Evolutionary conservation across 2,329 filamentous ascomycete species (phyloP).

Genomic region (Cryphonectria parasitica): DNA sequence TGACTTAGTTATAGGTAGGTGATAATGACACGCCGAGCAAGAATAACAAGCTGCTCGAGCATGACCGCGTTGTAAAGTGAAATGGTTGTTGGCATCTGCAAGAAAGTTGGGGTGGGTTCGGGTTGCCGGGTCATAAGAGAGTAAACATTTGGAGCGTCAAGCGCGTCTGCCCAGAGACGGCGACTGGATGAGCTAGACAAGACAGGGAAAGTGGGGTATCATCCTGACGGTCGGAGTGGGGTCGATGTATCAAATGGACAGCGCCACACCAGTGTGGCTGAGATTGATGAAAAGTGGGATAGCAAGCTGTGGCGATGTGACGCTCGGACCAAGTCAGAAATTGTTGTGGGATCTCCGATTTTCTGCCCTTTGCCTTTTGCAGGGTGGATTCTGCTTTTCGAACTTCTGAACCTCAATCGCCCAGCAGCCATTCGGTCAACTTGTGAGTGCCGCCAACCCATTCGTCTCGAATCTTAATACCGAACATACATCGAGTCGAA

Average conservation of each 20-base stretch:
- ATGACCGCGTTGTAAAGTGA: slow-evolving; percentile 10
- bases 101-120: background rate
- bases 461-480: slow-evolving; percentile 9
- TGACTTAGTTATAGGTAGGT: background rate
- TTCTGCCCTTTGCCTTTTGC: slow-evolving; percentile 10
- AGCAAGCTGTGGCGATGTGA: slow-evolving; percentile 12
- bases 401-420: slow-evolving; percentile 25
- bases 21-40: slow-evolving; percentile 8
- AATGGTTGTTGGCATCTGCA: slow-evolving; percentile 1
- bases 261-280: slow-evolving; percentile 15
- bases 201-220: background rate
- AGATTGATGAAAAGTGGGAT: background rate
- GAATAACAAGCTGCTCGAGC: background rate
- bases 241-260: background rate
- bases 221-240: background rate
- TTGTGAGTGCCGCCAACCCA: slow-evolving; percentile 25
- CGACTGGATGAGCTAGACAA: background rate
- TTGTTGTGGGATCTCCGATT: slow-evolving; percentile 20
- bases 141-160: slow-evolving; percentile 14
- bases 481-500: slow-evolving; percentile 32
- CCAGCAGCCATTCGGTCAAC: slow-evolving; percentile 30
- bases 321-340: slow-evolving; percentile 16
- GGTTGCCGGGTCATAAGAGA: slow-evolving; percentile 20
- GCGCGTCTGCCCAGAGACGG: slow-evolving; percentile 6
- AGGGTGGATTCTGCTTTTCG: slow-evolving; percentile 10